phyloP scores from a whole-genome alignment of 2,329 filamentous ascomycete species.

The Fusarium dimerum region DNA sequence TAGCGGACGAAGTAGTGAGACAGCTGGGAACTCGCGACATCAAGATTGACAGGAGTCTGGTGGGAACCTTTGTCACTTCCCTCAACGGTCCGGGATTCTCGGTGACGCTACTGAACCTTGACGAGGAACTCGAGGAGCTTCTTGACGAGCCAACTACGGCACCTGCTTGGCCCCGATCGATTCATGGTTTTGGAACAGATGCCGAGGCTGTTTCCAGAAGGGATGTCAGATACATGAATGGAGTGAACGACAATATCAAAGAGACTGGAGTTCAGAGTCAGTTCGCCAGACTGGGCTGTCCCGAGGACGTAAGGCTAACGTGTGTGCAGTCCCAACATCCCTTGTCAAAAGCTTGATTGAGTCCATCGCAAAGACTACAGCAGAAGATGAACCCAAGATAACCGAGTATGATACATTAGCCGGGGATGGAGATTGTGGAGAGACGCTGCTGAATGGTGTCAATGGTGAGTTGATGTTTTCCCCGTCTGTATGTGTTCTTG shows the following conservation, averaged over 20 bases:
- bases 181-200: constrained; percentile 22
- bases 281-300: not conserved
- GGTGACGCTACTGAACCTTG: constrained; percentile 21
- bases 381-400: constrained; percentile 42
- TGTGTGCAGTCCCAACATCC: constrained; percentile 13
- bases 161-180: constrained; percentile 25
- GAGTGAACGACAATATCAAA: constrained; percentile 4
- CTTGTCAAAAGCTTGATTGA: constrained; percentile 22
- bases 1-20: constrained; percentile 24
- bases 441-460: constrained; percentile 30
- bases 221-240: constrained; percentile 4
- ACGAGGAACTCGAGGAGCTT: constrained; percentile 19
- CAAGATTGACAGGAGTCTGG: constrained; percentile 17
- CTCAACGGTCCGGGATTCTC: constrained; percentile 27
- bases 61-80: constrained; percentile 27
- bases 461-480: constrained; percentile 10
- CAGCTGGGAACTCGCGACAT: constrained; percentile 12
- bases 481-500: not conserved
- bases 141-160: constrained; percentile 24
- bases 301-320: not conserved
- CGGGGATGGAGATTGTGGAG: constrained; percentile 38
- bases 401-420: constrained; percentile 35
- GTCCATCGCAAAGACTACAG: constrained; percentile 17
- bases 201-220: constrained; percentile 13
- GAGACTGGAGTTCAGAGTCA: constrained; percentile 24